phyloP scores from a whole-genome alignment of 805 yeast species.

The Hyphopichia homilentoma region DNA sequence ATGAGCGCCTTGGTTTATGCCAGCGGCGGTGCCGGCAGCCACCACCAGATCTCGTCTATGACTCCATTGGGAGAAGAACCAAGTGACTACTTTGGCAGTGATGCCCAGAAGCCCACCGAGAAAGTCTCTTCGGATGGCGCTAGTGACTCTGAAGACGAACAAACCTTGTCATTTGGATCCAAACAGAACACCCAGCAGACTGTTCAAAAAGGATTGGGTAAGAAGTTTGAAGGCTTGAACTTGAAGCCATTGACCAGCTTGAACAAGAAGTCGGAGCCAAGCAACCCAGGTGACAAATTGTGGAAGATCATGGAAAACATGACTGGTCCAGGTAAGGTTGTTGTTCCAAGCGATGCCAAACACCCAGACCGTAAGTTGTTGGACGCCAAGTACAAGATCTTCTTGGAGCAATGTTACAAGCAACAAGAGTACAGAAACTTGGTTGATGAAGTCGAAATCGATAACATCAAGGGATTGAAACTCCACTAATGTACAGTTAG shows the following conservation, averaged over 20 bases:
- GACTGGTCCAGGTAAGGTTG: slow-evolving; percentile 80
- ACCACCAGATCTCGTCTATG: slow-evolving; percentile 28
- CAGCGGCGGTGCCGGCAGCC: slow-evolving; percentile 24
- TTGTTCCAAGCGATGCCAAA: slow-evolving; percentile 56
- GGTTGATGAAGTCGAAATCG: slow-evolving; percentile 51
- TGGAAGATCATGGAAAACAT: slow-evolving; percentile 86
- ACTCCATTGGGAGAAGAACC: slow-evolving; percentile 37
- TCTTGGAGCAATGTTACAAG: slow-evolving; percentile 79
- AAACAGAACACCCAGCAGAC: slow-evolving; percentile 52
- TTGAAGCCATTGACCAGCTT: slow-evolving; percentile 38
- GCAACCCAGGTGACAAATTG: slow-evolving; percentile 53
- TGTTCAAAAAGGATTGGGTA: slow-evolving; percentile 42
- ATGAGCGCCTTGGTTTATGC: slow-evolving; percentile 48
- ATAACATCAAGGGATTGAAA: slow-evolving; percentile 1
- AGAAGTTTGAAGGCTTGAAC: slow-evolving; percentile 12
- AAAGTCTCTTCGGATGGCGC: slow-evolving; percentile 12
- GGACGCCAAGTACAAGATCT: slow-evolving; percentile 76
- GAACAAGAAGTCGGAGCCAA: slow-evolving; percentile 17
- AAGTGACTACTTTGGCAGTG: slow-evolving; percentile 39
- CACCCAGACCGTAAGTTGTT: slow-evolving; percentile 70
- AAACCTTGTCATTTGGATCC: slow-evolving; percentile 57
- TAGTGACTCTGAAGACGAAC: slow-evolving; percentile 43
- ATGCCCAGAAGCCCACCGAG: slow-evolving; percentile 7
- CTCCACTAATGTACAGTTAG: background rate
- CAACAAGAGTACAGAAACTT: slow-evolving; percentile 73